phyloP scores from a whole-genome alignment of 306 rosid species.

The Prunus salicina region DNA sequence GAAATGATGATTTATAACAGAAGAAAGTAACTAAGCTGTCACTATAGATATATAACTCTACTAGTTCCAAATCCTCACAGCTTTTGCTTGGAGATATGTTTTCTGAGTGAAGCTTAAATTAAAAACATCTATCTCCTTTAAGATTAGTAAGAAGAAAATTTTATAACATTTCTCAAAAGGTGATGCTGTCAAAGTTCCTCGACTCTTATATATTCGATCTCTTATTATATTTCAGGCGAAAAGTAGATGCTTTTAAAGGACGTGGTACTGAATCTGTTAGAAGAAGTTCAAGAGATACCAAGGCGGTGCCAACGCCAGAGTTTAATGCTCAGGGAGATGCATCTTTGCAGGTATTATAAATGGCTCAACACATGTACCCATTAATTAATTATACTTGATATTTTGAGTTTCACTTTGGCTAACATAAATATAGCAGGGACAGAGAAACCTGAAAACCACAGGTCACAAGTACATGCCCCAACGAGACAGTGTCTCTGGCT shows the following conservation, averaged over 20 bases:
- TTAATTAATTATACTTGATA: not conserved
- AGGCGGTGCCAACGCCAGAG: constrained; percentile 49
- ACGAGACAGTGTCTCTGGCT: constrained; percentile 40
- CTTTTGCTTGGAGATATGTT: too few relatives aligned
- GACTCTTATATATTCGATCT: not conserved
- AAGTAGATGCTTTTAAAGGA: constrained; percentile 45
- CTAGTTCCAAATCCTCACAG: too few relatives aligned
- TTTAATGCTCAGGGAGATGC: constrained; percentile 37
- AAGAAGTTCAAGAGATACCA: constrained; percentile 48
- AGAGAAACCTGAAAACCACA: constrained; percentile 37
- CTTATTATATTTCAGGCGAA: constrained; percentile 46
- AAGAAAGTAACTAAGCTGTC: not conserved
- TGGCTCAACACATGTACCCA: not conserved
- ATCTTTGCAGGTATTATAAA: constrained; percentile 43
- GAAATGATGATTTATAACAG: not conserved
- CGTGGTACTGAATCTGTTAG: constrained; percentile 56
- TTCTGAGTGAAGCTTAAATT: not conserved
- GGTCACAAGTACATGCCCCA: constrained; percentile 31
- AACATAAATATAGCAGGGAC: constrained; percentile 41
- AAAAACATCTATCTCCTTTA: not conserved
- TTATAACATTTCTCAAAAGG: not conserved
- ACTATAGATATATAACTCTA: not conserved
- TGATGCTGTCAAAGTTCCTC: not conserved
- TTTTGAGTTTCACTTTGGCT: constrained; percentile 17
- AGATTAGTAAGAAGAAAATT: not conserved